Base-by-base conservation (phyloP, 202 grass and related monocot genomes). In the Brachypodium distachyon region DNA sequence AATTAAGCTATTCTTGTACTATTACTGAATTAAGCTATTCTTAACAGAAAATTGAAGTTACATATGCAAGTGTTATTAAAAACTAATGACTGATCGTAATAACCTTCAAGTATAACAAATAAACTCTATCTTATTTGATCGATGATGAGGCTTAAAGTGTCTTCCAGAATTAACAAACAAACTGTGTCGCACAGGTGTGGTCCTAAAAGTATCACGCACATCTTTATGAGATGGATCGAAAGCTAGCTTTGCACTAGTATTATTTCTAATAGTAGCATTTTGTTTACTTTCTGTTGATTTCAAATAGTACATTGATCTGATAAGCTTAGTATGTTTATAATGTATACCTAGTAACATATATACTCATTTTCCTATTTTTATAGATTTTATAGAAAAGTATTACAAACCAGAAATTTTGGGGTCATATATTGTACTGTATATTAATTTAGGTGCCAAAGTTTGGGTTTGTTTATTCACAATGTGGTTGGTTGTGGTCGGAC, bases 61-160 rank as follows among this genome's bases (percentile, higher is more conserved):
- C n/a, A n/a, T 31, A 26, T 47, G 36, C 16, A 86, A 33, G 33
- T 9, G 68, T 54, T 61, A 79, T 57, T 56, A 9, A 82, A 87
- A 83, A 77, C 2, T 16, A 33, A 38, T 50, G 39, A 27, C 4
- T 46, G n/a, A n/a, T n/a, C 4, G 32, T 48, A 29, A n/a, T n/a
- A 77, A 72, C 13, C 28, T 65, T 63, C 48, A 55, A 3, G 65
- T 32, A 28, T 36, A 56, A 55, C 7, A 63, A 51, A 63, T 60
- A 69, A 58, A n/a, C 38, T 70, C 21, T 44, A 64, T n/a, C n/a
- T n/a, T n/a, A n/a, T n/a, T n/a, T n/a, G n/a, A 37, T 49, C 25
- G 18, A 46, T 78, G 60, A 73, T 68, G 60, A 51, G 27, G 33
- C 22, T 28, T 60, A 79, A 65, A 61, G 60, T 28, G 49, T 33